Evolutionary conservation across 306 rosid species (phyloP).

Genomic region (Gastrolobium bilobum): DNA sequence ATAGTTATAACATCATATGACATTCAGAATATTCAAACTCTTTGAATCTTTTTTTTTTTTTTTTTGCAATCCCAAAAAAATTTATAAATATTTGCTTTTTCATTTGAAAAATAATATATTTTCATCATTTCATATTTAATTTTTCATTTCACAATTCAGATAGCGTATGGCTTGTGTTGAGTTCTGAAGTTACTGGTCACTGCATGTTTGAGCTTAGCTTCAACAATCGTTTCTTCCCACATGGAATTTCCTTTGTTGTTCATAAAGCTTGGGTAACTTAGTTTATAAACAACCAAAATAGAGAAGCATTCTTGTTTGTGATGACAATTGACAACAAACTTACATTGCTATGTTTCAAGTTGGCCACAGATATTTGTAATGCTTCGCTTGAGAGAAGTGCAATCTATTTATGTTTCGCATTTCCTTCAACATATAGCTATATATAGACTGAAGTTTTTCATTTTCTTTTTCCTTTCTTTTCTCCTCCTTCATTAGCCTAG

Average conservation of each 20-base stretch:
- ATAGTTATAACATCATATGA: not conserved
- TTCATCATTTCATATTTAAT: not conserved
- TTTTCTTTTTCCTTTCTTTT: not conserved
- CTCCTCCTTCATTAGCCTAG: not conserved
- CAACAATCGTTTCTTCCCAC: not conserved
- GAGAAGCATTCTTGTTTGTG: slow-evolving; percentile 2
- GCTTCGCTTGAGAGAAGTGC: not conserved
- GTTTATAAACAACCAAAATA: not conserved
- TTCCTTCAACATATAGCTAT: not conserved
- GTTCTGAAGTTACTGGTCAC: not conserved
- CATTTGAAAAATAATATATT: not conserved
- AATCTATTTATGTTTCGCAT: not conserved
- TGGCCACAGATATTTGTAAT: slow-evolving; percentile 3
- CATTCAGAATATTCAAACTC: not conserved
- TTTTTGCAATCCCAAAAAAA: not conserved
- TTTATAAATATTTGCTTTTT: not conserved
- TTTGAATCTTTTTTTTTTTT: not conserved
- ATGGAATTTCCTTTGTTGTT: not conserved
- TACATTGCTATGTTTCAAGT: slow-evolving; percentile 8
- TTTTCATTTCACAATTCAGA: not conserved
- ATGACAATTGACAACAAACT: slow-evolving; percentile 9
- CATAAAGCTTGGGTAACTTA: not conserved
- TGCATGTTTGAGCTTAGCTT: slow-evolving; percentile 19
- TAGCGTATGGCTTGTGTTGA: slow-evolving; percentile 5
- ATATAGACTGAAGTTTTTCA: not conserved